Base-by-base conservation (phyloP, 345 rosid genomes). In the Firmiana major region DNA sequence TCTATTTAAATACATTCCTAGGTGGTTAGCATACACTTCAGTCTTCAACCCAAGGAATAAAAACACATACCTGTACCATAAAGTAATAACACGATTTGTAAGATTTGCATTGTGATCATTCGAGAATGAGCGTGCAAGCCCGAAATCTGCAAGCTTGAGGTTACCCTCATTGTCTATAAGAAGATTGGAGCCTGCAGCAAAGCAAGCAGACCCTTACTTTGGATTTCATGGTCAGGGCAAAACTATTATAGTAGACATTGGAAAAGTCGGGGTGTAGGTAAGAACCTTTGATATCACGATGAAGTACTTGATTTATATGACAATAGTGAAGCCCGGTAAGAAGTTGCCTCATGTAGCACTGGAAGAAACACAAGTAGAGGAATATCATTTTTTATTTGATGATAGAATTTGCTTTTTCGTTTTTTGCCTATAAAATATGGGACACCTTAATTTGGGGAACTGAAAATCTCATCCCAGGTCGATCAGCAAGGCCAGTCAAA, bases 321-420 rank as follows among this genome's bases (percentile, higher is more conserved):
- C 98, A 96, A 75, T 93, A 96, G 79, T 93, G 98, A 73, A 96
- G 97, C 55, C 99, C 99, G 0, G 98, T 96, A 85, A 96, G 85
- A 12, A 96, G 93, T 85, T 96, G 99, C 86, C 82, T 93, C 99
- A 93, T 96, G 83, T 96, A 96, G 84, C 99, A 96, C 99, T 93
- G 68, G 40, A 63, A 63, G 43, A 75, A 75, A 74, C 73, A 75
- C n/a, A 21, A 11, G 11, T 53, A 53, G 63, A 65, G 12, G 79
- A 28, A 76, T 8, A 34, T 15, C 38, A 4, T 1, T 49, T 2
- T 38, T 10, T 2, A 55, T 9, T 7, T 4, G 54, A 67, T 38
- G 16, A 28, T 2, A 51, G 34, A 65, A 31, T 31, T 31, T 31
- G 31, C n/a, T 26, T 5, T 45, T 4, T 54, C 1, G 5, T 48